Evolutionary conservation across 2,329 filamentous ascomycete species (phyloP).

Genomic region (Uncinocarpus reesii): DNA sequence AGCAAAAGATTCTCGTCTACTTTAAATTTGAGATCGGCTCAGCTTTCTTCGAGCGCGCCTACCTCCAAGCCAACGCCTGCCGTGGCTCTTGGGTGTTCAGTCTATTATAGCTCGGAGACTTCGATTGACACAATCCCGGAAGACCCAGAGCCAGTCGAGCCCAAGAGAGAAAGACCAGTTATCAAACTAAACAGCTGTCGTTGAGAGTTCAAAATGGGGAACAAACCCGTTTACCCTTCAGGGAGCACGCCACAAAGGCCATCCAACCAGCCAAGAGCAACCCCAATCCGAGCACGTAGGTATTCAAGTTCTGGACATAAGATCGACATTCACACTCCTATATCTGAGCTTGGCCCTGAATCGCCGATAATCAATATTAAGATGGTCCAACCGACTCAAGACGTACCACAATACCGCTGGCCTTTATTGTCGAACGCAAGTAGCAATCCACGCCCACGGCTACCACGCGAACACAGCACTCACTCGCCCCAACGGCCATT

Average conservation of each 20-base stretch:
- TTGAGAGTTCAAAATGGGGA: neutral
- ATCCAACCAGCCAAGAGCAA: neutral
- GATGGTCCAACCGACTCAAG: neutral
- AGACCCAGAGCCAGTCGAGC: neutral
- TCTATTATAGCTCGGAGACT: constrained; percentile 4
- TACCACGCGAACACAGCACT: neutral
- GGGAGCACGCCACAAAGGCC: neutral
- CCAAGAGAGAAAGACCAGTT: neutral
- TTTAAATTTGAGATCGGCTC: neutral
- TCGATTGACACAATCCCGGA: constrained; percentile 8
- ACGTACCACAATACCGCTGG: neutral
- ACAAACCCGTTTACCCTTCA: neutral
- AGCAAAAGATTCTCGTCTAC: constrained; percentile 22
- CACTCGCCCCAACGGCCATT: neutral
- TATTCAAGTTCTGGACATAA: constrained; percentile 12
- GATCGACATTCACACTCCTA: neutral
- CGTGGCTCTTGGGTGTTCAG: neutral
- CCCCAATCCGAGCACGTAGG: constrained; percentile 2
- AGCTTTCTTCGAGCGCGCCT: neutral
- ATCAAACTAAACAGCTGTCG: neutral
- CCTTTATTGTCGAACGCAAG: neutral
- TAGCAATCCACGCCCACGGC: neutral
- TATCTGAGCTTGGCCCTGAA: neutral
- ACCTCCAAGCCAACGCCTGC: neutral
- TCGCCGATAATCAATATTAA: neutral